Evolutionary conservation across 768 basidiomycete genomes (phyloP), one percentile per base, ranked within the genome.

Genomic region (Dioszegia crocea): DNA sequence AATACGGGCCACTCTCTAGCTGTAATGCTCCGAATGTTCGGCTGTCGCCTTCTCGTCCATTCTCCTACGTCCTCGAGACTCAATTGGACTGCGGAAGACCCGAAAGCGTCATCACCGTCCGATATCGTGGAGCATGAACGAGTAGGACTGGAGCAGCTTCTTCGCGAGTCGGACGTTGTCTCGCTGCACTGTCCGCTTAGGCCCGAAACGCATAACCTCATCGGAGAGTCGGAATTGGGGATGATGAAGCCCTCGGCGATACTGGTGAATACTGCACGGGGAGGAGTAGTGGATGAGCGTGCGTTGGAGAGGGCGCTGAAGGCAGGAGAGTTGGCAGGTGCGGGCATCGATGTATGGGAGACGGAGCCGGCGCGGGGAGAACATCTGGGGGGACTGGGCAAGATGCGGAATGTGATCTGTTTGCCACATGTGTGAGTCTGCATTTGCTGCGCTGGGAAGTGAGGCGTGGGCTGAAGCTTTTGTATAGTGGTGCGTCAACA

Each of bases 211-310:
- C 53, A 59, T 19, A 57, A 68, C 16, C 19, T 78, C 41, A 68
- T 79, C 44, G 61, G 67, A 2, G 59, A 59, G 24, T 30, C 41
- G 3, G 61, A 77, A 44, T 47, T 79, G 31, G 49, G 39, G 4
- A 52, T 64, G 57, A 74, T 78, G 67, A 72, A 73, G 41, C 11
- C 53, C 2, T 61, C 57, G 11, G 67, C 69, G 14, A 57, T 78
- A 12, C 41, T 78, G 26, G 58, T 78, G 39, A 79, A 79, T 65
- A 77, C 76, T 10, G 67, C 76, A 19, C 62, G 78, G 46, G 78
- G 78, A 1, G 78, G 73, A 12, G 68, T 76, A 12, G 59, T 76
- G 26, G 66, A 74, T 60, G 70, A 74, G 48, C 5, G 40, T 11
- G 73, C 65, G 2, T 49, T 76, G 40, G 63, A 46, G 26, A 17